Evolutionary conservation across 2,329 filamentous ascomycete genomes (phyloP), one percentile per base, ranked within the genome.

Genomic region (Epichloe festucae): DNA sequence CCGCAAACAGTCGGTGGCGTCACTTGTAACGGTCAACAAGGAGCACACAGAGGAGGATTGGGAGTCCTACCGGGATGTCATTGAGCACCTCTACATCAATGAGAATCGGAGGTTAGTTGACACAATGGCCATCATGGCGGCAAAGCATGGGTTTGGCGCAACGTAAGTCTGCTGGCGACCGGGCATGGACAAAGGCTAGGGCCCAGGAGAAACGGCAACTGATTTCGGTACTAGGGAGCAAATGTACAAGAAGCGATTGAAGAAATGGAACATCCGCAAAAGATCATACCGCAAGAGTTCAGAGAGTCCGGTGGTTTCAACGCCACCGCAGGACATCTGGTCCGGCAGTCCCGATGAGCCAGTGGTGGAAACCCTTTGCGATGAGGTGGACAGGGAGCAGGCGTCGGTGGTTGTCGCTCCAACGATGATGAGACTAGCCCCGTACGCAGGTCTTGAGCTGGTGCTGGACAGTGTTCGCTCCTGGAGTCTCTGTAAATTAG

Each of bases 241-340:
- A 59, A 69, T 68, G 65, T 69, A 67, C 50, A 69, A 69, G 52
- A 69, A 69, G 54, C 61, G 66, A 35, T 56, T 69, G 44, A 66
- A 65, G 56, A 69, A 67, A 54, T 69, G 66, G 66, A 64, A 66
- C 48, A 53, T 69, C 21, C 63, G 66, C 49, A 69, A 69, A 51
- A 60, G 65, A 39, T 58, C 59, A 50, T 67, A 68, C 54, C 60
- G 65, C 44, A 67, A 63, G 54, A 45, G 46, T 12, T 36, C 48
- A 14, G 50, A 45, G 14, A 48, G 42, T 15, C 40, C 53, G 8
- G 21, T 40, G 4, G 47, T 39, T 1, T 53, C 53, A n/a, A 55
- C 51, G 3, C 50, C 57, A 8, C 36, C 51, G 5, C 39, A 46
- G 34, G 10, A 45, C 15, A 7, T 15, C 35, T 17, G 35, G 27